phyloP scores from a whole-genome alignment of 371 early-diverging fungal genomes.

The Rhizopus arrhizus region DNA sequence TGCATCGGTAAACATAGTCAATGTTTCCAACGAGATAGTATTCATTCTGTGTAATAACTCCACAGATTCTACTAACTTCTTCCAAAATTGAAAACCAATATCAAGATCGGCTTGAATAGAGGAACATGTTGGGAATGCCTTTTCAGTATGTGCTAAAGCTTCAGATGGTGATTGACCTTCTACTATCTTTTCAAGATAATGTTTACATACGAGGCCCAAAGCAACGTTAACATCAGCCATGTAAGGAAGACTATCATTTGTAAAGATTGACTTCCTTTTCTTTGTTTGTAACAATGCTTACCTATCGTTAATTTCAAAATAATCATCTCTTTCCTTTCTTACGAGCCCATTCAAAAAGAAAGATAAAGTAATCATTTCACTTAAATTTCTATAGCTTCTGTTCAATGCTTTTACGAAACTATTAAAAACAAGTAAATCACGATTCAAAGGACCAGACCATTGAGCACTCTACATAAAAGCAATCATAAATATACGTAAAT shows the following conservation, averaged over 20 bases:
- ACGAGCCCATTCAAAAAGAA: constrained; percentile 57
- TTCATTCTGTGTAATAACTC: constrained; percentile 32
- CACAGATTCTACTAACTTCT: constrained; percentile 40
- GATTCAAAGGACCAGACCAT: constrained; percentile 71
- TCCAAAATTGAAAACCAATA: constrained; percentile 59
- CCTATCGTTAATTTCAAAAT: constrained; percentile 1
- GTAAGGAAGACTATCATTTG: constrained; percentile 52
- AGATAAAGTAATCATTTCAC: constrained; percentile 63
- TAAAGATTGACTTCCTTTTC: neutral
- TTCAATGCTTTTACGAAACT: constrained; percentile 65
- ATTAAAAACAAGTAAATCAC: constrained; percentile 76
- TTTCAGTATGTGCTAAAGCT: constrained; percentile 38
- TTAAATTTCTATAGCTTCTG: constrained; percentile 62
- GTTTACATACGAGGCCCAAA: constrained; percentile 52
- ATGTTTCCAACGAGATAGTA: constrained; percentile 23
- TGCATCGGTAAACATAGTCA: constrained; percentile 47
- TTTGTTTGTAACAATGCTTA: neutral
- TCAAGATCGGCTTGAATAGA: constrained; percentile 48
- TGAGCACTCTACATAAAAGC: constrained; percentile 38
- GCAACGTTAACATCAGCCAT: constrained; percentile 58
- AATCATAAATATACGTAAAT: constrained; percentile 1
- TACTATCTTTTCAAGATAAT: constrained; percentile 45
- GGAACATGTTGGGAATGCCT: constrained; percentile 45
- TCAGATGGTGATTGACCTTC: constrained; percentile 24
- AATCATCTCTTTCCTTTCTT: constrained; percentile 54